A percentile compares a stretch with the other conserved stretches of the same genome.
phyloP scores from a whole-genome alignment of 1,284 basidiomycete species.

The Heimioporus retisporus region DNA sequence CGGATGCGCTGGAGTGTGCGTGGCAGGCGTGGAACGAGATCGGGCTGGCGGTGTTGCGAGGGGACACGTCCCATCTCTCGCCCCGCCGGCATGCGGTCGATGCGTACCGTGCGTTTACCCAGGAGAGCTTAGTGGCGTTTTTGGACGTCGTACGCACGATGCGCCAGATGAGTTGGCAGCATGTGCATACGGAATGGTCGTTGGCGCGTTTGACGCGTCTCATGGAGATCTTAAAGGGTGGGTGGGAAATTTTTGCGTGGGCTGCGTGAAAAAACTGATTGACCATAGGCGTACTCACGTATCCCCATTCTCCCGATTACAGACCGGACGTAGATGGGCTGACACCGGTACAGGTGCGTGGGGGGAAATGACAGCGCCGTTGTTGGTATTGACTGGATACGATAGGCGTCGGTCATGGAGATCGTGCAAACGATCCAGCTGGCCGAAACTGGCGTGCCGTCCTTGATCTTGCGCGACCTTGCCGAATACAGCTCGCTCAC shows the following conservation, averaged over 20 bases:
- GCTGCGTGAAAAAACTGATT: too few species aligned
- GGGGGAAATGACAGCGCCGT: background rate
- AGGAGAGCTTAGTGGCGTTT: constrained; percentile 88
- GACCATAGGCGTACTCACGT: constrained; percentile 77
- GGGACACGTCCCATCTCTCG: constrained; percentile 31
- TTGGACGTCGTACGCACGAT: constrained; percentile 77
- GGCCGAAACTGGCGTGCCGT: constrained; percentile 67
- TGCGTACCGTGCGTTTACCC: constrained; percentile 72
- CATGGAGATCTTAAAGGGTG: constrained; percentile 83
- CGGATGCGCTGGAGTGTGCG: constrained; percentile 65
- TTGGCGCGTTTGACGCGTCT: constrained; percentile 72
- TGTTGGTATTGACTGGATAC: constrained; percentile 1
- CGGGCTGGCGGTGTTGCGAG: constrained; percentile 62
- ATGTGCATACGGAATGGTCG: constrained; percentile 71
- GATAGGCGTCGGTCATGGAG: constrained; percentile 75
- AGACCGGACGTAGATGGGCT: constrained; percentile 88
- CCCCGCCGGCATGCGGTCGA: constrained; percentile 30
- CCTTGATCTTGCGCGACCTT: constrained; percentile 84
- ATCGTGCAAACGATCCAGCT: constrained; percentile 78
- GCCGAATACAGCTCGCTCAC: constrained; percentile 90
- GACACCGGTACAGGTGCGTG: constrained; percentile 82
- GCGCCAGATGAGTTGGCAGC: constrained; percentile 58
- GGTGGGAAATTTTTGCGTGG: constrained; percentile 15
- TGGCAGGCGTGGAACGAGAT: constrained; percentile 82
- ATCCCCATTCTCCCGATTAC: constrained; percentile 87